Evolutionary conservation across 2,329 filamentous ascomycete genomes (phyloP), one percentile per base, ranked within the genome.

Genomic region (Fusarium vanettenii): DNA sequence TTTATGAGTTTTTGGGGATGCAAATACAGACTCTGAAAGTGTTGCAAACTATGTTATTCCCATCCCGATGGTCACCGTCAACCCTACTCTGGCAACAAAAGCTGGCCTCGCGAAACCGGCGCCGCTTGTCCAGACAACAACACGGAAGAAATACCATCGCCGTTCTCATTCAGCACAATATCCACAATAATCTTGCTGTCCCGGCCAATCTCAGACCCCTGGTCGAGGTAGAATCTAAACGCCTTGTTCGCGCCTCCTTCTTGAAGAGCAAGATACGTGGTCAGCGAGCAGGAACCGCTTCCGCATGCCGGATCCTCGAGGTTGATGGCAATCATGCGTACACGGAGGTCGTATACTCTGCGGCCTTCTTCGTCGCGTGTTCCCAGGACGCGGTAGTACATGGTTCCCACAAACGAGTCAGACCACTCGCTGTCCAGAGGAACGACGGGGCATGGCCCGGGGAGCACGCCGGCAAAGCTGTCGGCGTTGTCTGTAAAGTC

Each of bases 81-180:
- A 14, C 41, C 11, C 11, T 0, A 57, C 37, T 66, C 56, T 2
- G 62, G 71, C 22, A 73, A 31, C 11, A 60, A 56, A 6, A 69
- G 27, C n/a, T 63, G 59, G 1, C 69, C 71, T 50, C 68, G 65
- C 16, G 69, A 62, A 6, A 73, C 69, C 1, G 57, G 63, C 16
- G 60, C 45, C 4, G 69, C 69, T 18, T 61, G 60, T n/a, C 71
- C 71, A n/a, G 69, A 71, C 20, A 73, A 29, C 13, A 66, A 22
- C 10, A 73, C 66, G 2, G 37, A 66, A 3, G n/a, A 16, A 2
- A 73, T 33, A 5, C 41, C 29, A 10, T 48, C 45, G 5, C 71
- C 69, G 5, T 20, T 2, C 29, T 65, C 37, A 37, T 60, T 52
- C 41, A 68, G 20, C 9, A 41, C 22, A 22, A 68, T 22, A 39